Percentiles rank a stretch among this genome's conserved stretches.
These are phyloP conservation scores for Starmerella asiatica DNA, from an alignment of 805 yeast species.

Conservation along the genomic window DNA sequence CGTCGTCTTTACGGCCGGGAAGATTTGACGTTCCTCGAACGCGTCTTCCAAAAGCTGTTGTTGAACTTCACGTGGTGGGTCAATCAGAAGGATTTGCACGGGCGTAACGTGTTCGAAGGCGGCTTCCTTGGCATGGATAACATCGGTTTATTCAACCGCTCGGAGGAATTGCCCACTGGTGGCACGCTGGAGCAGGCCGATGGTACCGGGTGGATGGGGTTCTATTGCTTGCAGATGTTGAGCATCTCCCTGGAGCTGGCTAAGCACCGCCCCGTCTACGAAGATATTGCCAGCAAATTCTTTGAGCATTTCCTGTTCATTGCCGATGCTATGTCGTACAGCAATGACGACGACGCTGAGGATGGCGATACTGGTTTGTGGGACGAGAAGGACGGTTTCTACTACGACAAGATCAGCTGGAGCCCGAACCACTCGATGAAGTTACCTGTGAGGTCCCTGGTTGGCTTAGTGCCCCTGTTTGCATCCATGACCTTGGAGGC, in stretches of 20 bases:
- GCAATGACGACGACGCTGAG: slow-evolving; percentile 38
- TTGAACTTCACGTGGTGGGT: slow-evolving; percentile 97
- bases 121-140: slow-evolving; percentile 88
- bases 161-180: slow-evolving; percentile 87
- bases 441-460: slow-evolving; percentile 75
- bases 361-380: slow-evolving; percentile 41
- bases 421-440: slow-evolving; percentile 52
- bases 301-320: slow-evolving; percentile 84
- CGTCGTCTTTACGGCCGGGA: slow-evolving; percentile 69
- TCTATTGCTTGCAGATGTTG: slow-evolving; percentile 78
- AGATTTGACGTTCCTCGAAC: slow-evolving; percentile 70
- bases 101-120: slow-evolving; percentile 84
- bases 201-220: slow-evolving; percentile 97
- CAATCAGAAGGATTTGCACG: slow-evolving; percentile 72
- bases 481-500: slow-evolving; percentile 85
- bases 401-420: slow-evolving; percentile 81
- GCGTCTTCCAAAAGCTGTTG: slow-evolving; percentile 83
- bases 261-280: slow-evolving; percentile 71
- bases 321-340: slow-evolving; percentile 84
- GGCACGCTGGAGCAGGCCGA: slow-evolving; percentile 87
- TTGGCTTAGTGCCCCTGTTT: slow-evolving; percentile 81
- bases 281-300: slow-evolving; percentile 85
- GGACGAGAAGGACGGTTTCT: slow-evolving; percentile 81
- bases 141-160: slow-evolving; percentile 82
- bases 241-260: slow-evolving; percentile 86